phyloP scores from a whole-genome alignment of 345 rosid genomes.

The Reutealis trisperma region DNA sequence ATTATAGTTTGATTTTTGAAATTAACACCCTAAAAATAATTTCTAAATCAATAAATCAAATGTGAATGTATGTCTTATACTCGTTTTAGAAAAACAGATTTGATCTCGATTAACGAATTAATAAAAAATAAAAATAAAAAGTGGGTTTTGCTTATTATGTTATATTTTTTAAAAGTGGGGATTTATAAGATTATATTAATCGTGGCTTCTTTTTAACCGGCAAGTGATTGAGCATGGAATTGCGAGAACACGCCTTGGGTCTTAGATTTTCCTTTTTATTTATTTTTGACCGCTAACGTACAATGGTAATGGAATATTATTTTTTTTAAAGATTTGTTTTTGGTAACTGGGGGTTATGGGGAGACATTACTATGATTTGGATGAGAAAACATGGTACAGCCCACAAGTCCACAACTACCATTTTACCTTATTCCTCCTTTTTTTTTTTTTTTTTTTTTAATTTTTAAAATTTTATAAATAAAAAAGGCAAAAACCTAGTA shows the following conservation, averaged over 20 bases:
- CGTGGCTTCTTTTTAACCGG: conserved; percentile 34
- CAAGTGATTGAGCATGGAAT: conserved; percentile 39
- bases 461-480: not conserved
- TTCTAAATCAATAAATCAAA: no score
- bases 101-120: no score
- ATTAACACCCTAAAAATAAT: no score
- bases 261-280: not conserved
- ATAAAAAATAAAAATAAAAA: no score
- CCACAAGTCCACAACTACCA: not conserved
- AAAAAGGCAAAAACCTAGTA: not conserved
- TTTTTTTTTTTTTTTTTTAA: not conserved
- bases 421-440: not conserved
- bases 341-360: not conserved
- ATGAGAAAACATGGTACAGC: conserved; percentile 29
- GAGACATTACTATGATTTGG: conserved; percentile 38
- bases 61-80: no score
- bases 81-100: no score
- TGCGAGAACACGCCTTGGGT: conserved; percentile 35
- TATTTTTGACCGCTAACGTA: not conserved
- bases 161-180: not conserved
- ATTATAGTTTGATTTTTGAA: no score
- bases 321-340: not conserved
- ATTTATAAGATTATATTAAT: not conserved
- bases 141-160: no score
- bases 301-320: not conserved